These are phyloP conservation scores for Ilyonectria sp. DNA, from an alignment of 2,329 filamentous ascomycete genomes.

Conservation along the genomic window DNA sequence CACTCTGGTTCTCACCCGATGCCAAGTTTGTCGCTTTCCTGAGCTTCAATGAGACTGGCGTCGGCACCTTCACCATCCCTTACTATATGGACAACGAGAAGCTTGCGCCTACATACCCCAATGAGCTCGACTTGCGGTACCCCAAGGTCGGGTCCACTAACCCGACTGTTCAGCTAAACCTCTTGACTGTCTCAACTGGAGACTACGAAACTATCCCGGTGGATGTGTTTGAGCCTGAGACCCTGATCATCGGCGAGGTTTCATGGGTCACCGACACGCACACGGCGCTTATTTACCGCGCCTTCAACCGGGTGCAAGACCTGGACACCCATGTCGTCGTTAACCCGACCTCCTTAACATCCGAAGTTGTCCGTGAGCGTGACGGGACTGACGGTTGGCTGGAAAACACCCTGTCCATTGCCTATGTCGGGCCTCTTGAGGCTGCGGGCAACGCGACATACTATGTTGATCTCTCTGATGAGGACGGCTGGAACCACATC, in stretches of 20 bases:
- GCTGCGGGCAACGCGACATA: constrained; percentile 58
- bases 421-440: constrained; percentile 66
- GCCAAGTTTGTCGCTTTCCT: constrained; percentile 90
- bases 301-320: constrained; percentile 79
- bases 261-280: constrained; percentile 76
- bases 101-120: constrained; percentile 73
- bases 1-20: constrained; percentile 93
- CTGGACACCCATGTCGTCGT: constrained; percentile 74
- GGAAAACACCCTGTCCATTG: constrained; percentile 70
- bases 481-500: constrained; percentile 78
- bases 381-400: constrained; percentile 75
- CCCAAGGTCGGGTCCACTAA: constrained; percentile 80
- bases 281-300: constrained; percentile 73
- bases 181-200: constrained; percentile 67
- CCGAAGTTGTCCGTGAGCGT: constrained; percentile 67
- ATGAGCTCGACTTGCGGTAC: constrained; percentile 75
- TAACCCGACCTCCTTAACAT: constrained; percentile 63
- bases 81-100: constrained; percentile 75
- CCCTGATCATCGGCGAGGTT: constrained; percentile 78
- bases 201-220: constrained; percentile 64
- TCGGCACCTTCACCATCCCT: constrained; percentile 75
- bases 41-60: constrained; percentile 85
- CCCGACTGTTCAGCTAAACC: constrained; percentile 73
- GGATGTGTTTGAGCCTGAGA: constrained; percentile 71
- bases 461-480: constrained; percentile 78